These are phyloP conservation scores for Ogataea minuta DNA, from an alignment of 805 yeast genomes.

Conservation along the genomic window DNA sequence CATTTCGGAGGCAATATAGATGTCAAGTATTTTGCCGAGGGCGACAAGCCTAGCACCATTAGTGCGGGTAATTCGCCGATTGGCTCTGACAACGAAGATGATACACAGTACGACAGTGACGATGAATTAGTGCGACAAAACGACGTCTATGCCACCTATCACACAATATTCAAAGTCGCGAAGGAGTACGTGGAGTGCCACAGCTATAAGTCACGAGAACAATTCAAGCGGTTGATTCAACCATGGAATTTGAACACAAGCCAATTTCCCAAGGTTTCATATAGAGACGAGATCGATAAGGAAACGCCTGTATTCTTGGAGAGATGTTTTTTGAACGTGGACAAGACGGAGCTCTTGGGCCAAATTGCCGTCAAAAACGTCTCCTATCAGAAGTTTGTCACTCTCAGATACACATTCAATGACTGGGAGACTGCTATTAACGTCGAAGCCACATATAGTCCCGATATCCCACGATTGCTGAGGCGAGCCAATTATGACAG, in stretches of 20 bases:
- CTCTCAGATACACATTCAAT: constrained; percentile 72
- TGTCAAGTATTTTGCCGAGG: constrained; percentile 67
- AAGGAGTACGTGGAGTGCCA: constrained; percentile 18
- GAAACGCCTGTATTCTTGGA: constrained; percentile 60
- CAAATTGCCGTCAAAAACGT: constrained; percentile 76
- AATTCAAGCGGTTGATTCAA: constrained; percentile 24
- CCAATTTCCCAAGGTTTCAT: constrained; percentile 45
- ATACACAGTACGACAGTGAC: constrained; percentile 27
- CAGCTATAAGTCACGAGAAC: constrained; percentile 16
- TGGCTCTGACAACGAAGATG: constrained; percentile 34
- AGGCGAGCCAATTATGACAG: constrained; percentile 60
- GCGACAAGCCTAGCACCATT: constrained; percentile 76
- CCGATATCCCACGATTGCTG: constrained; percentile 52
- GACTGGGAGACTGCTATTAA: constrained; percentile 76
- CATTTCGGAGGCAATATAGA: constrained; percentile 80
- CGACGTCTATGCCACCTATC: constrained; percentile 13
- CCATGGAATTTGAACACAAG: constrained; percentile 46
- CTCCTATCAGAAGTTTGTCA: constrained; percentile 63
- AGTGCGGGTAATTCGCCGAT: constrained; percentile 64
- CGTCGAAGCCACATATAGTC: constrained; percentile 58
- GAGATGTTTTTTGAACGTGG: constrained; percentile 54
- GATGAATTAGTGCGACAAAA: constrained; percentile 6
- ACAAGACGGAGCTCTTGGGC: constrained; percentile 61
- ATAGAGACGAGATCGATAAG: constrained; percentile 42
- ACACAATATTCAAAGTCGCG: constrained; percentile 17